These are phyloP conservation scores for Tolypocladium endophyticum DNA, from an alignment of 2,329 filamentous ascomycete species.

Conservation along the genomic window DNA sequence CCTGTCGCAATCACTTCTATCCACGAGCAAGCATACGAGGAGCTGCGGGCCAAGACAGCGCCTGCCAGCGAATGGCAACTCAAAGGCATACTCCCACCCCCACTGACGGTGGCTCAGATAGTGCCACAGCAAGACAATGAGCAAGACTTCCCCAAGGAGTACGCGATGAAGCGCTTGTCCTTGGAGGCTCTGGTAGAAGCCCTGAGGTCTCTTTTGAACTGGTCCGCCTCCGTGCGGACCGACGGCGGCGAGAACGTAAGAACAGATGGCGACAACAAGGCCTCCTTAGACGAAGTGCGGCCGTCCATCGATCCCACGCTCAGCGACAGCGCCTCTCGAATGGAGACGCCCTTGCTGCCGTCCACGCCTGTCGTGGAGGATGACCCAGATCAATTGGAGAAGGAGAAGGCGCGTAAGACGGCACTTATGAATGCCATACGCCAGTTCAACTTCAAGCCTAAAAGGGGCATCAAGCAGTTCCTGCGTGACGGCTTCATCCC, in stretches of 20 bases:
- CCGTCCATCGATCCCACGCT: slow-evolving; percentile 60
- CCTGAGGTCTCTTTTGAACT: slow-evolving; percentile 80
- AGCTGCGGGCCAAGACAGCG: slow-evolving; percentile 55
- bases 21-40: slow-evolving; percentile 81
- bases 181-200: slow-evolving; percentile 84
- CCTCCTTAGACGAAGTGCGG: slow-evolving; percentile 37
- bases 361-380: slow-evolving; percentile 70
- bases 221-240: slow-evolving; percentile 59
- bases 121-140: slow-evolving; percentile 48
- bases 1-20: slow-evolving; percentile 63
- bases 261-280: slow-evolving; percentile 23
- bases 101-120: slow-evolving; percentile 71
- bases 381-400: slow-evolving; percentile 88
- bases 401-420: slow-evolving; percentile 87
- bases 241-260: slow-evolving; percentile 31
- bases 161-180: slow-evolving; percentile 80
- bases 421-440: slow-evolving; percentile 80
- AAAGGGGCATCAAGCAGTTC: slow-evolving; percentile 78
- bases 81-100: slow-evolving; percentile 74
- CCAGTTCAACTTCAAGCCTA: slow-evolving; percentile 97
- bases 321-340: slow-evolving; percentile 49
- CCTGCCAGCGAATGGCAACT: slow-evolving; percentile 71
- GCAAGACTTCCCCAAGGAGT: slow-evolving; percentile 73
- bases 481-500: slow-evolving; percentile 79
- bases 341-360: slow-evolving; percentile 46